These are phyloP conservation scores for Shiraia sp. DNA, from an alignment of 2,329 filamentous ascomycete genomes.

Conservation along the genomic window DNA sequence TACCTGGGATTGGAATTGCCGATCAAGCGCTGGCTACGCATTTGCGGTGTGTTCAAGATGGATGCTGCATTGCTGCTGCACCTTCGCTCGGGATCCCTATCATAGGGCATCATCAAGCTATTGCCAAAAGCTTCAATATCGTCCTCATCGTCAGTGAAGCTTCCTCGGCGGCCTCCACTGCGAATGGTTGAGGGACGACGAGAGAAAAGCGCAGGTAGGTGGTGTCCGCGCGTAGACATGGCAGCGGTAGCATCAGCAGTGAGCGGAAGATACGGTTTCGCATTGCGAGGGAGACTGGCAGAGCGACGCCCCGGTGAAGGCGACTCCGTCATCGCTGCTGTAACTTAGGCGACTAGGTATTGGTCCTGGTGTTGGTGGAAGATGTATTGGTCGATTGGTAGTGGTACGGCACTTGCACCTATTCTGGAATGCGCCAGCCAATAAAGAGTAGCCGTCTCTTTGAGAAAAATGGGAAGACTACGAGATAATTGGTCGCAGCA, in stretches of 20 bases:
- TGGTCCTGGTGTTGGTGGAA: constrained; percentile 2
- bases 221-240: constrained; percentile 51
- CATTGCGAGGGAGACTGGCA: constrained; percentile 36
- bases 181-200: constrained; percentile 38
- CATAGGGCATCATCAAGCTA: constrained; percentile 36
- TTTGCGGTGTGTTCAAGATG: constrained; percentile 62
- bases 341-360: too few species aligned
- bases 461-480: background rate
- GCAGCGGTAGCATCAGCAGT: constrained; percentile 38
- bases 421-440: background rate
- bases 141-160: constrained; percentile 35
- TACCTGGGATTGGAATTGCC: constrained; percentile 86
- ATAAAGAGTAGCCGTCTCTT: background rate
- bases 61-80: constrained; percentile 46
- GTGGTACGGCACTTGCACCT: background rate
- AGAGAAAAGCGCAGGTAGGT: constrained; percentile 43
- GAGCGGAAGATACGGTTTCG: constrained; percentile 49
- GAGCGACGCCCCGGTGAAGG: constrained; percentile 23
- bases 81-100: constrained; percentile 42
- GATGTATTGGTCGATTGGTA: background rate
- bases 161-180: constrained; percentile 34
- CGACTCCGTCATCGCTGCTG: constrained; percentile 22
- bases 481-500: constrained; percentile 3
- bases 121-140: constrained; percentile 34
- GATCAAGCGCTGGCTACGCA: constrained; percentile 83